Evolutionary conservation across 805 yeast species (phyloP).

Genomic region (Wickerhamomyces chaumierensis): DNA sequence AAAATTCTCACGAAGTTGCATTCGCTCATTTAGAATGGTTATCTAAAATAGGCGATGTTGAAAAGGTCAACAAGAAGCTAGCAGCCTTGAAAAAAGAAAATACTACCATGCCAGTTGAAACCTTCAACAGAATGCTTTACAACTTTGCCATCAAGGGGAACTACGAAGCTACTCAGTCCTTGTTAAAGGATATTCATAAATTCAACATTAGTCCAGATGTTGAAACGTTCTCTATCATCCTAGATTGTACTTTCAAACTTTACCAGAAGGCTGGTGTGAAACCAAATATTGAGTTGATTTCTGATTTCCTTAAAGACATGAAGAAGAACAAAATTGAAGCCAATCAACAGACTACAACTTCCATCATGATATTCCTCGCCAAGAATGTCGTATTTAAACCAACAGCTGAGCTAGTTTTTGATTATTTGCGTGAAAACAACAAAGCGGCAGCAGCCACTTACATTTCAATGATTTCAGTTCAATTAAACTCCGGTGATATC

Average conservation of each 20-base stretch:
- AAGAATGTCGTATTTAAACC: conserved; percentile 32
- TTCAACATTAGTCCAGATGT: conserved; percentile 40
- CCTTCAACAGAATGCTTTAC: conserved; percentile 42
- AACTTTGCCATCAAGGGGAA: conserved; percentile 29
- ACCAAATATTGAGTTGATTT: conserved; percentile 27
- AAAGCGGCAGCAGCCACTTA: conserved; percentile 27
- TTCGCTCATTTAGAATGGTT: conserved; percentile 15
- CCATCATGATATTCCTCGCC: conserved; percentile 43
- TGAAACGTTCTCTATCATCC: conserved; percentile 49
- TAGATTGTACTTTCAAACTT: conserved; percentile 41
- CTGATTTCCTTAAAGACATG: conserved; percentile 31
- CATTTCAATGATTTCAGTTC: conserved; percentile 37
- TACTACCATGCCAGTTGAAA: conserved; percentile 32
- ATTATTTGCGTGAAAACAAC: conserved; percentile 25
- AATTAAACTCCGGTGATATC: conserved; percentile 30
- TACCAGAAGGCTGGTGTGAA: conserved; percentile 30
- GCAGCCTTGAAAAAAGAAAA: conserved; percentile 14
- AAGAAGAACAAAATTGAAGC: conserved; percentile 23
- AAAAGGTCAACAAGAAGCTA: conserved; percentile 6
- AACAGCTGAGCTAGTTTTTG: conserved; percentile 41
- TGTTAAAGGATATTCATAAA: conserved; percentile 33
- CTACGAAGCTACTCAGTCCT: conserved; percentile 33
- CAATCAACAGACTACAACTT: conserved; percentile 36
- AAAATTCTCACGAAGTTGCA: conserved; percentile 21
- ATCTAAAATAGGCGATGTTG: conserved; percentile 5